Conservation (phyloP, 805 yeast genomes). For the Ogataea thermomethanolica region DNA sequence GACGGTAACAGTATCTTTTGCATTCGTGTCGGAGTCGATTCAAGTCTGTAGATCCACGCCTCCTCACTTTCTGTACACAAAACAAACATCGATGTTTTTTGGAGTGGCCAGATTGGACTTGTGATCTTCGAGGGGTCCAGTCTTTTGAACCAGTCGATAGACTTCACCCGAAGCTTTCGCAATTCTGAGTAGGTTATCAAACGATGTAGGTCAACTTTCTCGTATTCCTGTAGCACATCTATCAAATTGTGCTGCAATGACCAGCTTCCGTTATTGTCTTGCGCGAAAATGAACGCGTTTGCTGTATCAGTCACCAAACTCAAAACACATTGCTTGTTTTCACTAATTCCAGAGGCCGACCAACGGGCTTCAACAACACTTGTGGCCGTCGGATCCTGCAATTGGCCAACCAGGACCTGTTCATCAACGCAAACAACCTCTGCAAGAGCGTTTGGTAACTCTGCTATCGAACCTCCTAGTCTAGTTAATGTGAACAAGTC, state of each 20-base stretch:
- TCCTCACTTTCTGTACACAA: conserved; percentile 17
- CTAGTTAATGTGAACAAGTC: conserved; percentile 14
- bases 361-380: conserved; percentile 18
- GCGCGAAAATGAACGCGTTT: conserved; percentile 18
- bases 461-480: conserved; percentile 14
- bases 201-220: conserved; percentile 14
- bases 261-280: conserved; percentile 19
- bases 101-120: conserved; percentile 16
- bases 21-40: conserved; percentile 5
- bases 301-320: conserved; percentile 20
- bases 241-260: conserved; percentile 13
- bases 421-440: conserved; percentile 17
- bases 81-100: conserved; percentile 9
- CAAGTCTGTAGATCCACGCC: conserved; percentile 16
- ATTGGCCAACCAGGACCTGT: conserved; percentile 18
- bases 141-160: conserved; percentile 21
- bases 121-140: neutral
- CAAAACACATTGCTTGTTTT: conserved; percentile 12
- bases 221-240: conserved; percentile 11
- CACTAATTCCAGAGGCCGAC: conserved; percentile 23
- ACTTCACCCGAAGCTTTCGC: conserved; percentile 21
- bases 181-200: conserved; percentile 15
- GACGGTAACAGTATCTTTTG: conserved; percentile 5
- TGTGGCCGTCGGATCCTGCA: conserved; percentile 10
- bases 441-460: conserved; percentile 14